Evolutionary conservation across 2,329 filamentous ascomycete species (phyloP).

Genomic region (Sclerotinia nivalis): DNA sequence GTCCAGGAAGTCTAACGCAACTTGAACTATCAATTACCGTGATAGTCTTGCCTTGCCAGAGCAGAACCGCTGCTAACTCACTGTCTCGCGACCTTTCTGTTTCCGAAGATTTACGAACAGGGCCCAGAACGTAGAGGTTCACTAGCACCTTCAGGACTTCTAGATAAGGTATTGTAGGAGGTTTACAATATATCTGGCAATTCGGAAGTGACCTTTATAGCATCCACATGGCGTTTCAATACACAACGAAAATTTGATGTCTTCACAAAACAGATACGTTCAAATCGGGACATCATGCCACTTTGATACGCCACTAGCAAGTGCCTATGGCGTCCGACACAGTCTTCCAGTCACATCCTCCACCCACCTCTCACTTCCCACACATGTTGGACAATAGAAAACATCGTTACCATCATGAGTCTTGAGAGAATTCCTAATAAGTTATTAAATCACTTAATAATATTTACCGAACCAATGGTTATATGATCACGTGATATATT

Average conservation of each 20-base stretch:
- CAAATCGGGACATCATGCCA: too few relatives aligned
- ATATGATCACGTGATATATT: too few relatives aligned
- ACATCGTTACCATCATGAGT: slow-evolving; percentile 41
- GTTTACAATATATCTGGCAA: background rate
- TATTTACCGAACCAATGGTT: too few relatives aligned
- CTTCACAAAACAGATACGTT: background rate
- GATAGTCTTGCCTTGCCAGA: background rate
- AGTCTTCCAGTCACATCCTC: slow-evolving; percentile 22
- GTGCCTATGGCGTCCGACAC: slow-evolving; percentile 5
- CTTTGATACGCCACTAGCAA: background rate
- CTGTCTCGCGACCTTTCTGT: background rate
- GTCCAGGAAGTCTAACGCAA: background rate
- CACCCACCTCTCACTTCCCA: slow-evolving; percentile 43
- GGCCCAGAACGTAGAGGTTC: background rate
- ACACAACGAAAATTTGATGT: too few relatives aligned
- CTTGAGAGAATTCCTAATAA: too few relatives aligned
- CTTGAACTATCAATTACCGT: background rate
- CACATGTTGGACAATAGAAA: slow-evolving; percentile 46
- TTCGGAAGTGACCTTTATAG: background rate
- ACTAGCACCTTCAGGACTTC: background rate
- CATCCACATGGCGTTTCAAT: background rate
- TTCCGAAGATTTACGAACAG: background rate
- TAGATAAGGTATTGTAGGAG: too few relatives aligned
- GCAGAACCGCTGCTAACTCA: background rate
- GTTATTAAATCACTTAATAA: too few relatives aligned